These are phyloP conservation scores for Cucurbita argyrosperma DNA, from an alignment of 306 rosid genomes.

Conservation along the genomic window DNA sequence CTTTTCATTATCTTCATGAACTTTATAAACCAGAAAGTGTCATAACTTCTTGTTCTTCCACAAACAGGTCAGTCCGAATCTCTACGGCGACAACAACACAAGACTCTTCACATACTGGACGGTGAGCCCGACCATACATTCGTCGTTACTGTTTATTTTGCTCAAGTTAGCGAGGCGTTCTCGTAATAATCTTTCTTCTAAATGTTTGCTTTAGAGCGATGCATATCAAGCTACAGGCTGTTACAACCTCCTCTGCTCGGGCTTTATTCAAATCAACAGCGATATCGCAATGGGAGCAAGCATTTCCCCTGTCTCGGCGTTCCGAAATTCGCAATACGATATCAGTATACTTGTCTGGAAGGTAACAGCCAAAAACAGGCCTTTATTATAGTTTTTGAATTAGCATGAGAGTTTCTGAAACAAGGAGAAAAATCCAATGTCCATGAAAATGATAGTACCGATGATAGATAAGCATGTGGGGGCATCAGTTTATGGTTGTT, in stretches of 20 bases:
- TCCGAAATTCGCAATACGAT: conserved; percentile 62
- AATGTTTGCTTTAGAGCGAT: conserved; percentile 46
- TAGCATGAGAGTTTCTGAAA: background rate
- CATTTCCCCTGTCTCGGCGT: conserved; percentile 67
- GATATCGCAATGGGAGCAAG: conserved; percentile 96
- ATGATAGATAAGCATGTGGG: conserved; percentile 4
- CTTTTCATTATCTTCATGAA: background rate
- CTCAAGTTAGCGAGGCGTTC: background rate
- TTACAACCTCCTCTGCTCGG: conserved; percentile 98
- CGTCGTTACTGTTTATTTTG: background rate
- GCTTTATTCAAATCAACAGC: conserved; percentile 82
- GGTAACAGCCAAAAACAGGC: conserved; percentile 35
- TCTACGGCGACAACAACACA: conserved; percentile 90
- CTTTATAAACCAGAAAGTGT: background rate
- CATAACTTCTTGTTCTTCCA: background rate
- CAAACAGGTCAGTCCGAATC: conserved; percentile 86
- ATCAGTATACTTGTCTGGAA: conserved; percentile 94
- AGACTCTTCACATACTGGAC: conserved; percentile 98
- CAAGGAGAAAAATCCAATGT: background rate
- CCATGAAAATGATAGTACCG: conserved; percentile 3
- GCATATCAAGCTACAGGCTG: conserved; percentile 99
- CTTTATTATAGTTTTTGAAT: background rate
- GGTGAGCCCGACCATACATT: conserved; percentile 22
- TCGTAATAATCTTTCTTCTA: background rate
- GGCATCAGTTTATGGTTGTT: background rate